Evolutionary conservation across 192 early-diverging fungal genomes (phyloP).

Genomic region (Gamsiella multidivaricata): DNA sequence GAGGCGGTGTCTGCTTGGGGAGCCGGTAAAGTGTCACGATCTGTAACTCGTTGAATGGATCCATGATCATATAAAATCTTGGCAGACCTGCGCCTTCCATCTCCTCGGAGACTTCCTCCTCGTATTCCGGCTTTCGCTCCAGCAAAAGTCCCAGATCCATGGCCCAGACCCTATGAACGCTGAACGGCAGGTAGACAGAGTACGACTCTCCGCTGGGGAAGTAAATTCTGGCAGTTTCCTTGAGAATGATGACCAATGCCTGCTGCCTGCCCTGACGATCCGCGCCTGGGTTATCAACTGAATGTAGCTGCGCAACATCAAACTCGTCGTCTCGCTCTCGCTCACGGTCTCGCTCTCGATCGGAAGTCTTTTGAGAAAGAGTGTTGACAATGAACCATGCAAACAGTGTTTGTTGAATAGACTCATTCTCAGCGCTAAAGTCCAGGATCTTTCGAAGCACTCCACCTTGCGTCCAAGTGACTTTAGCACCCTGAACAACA

Average conservation of each 20-base stretch:
- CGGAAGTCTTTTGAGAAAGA: background rate
- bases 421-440: conserved; percentile 38
- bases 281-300: background rate
- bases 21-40: conserved; percentile 40
- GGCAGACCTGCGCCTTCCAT: conserved; percentile 19
- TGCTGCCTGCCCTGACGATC: conserved; percentile 34
- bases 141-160: conserved; percentile 60
- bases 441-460: conserved; percentile 50
- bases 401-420: conserved; percentile 53
- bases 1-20: conserved; percentile 7
- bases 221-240: conserved; percentile 44
- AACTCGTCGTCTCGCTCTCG: conserved; percentile 7
- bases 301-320: background rate
- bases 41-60: conserved; percentile 59
- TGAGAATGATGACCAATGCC: conserved; percentile 47
- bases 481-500: conserved; percentile 30
- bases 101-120: background rate
- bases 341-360: conserved; percentile 11
- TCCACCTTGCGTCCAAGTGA: conserved; percentile 52
- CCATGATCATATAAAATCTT: conserved; percentile 56
- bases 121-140: conserved; percentile 34
- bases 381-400: conserved; percentile 53
- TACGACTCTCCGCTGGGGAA: conserved; percentile 49
- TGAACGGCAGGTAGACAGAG: conserved; percentile 53
- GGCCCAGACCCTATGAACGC: conserved; percentile 56